Base-by-base conservation (phyloP, 495 filamentous ascomycete species). In the Staphylotrichum tortipilum region DNA sequence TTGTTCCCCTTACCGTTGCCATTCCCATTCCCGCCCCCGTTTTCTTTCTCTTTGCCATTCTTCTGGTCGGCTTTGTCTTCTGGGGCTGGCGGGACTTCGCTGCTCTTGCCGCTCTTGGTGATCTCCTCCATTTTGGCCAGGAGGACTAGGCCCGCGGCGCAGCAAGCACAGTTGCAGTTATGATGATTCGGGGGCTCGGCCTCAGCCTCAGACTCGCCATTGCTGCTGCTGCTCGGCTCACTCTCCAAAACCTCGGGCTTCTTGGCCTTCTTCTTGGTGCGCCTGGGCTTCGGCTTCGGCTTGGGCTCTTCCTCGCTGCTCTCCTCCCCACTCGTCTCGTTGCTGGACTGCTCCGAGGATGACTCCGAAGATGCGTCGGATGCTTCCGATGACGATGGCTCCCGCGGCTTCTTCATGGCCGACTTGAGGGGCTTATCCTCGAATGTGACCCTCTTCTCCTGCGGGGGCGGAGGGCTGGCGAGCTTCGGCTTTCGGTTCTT, bases 371-470 rank as follows among this genome's bases (percentile, higher is more conserved):
- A 35, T 30, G 47, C 21, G 26, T 35, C 48, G 30, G 26, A 29
- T 6, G 30, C 39, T 11, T 41, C 49, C 22, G 24, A 50, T 21
- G 41, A 50, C 17, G 39, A 46, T 7, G 42, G 37, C 28, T 28
- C 36, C 47, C 46, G 38, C 9, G 24, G 24, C 24, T 56, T 49
- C 52, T 63, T 64, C 41, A 58, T n/a, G 21, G 55, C 55, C 4
- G 58, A 52, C 41, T 54, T 54, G 42, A 47, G 54, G 8, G 51
- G 48, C 34, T 58, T 43, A 7, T 44, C 19, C 10, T 37, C 14
- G 40, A 60, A 62, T 1, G 45, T 59, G 21, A 67, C 57, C 8
- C 55, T 55, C 44, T 60, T 38, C 5, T 37, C 28, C 30, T 41
- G 19, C n/a, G 30, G 33, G 0, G 29, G 19, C n/a, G 30, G 33